A percentile compares a stretch with the other conserved stretches of the same genome.
These are phyloP conservation scores for Jatropha curcas DNA, from an alignment of 345 rosid species.

Conservation along the genomic window DNA sequence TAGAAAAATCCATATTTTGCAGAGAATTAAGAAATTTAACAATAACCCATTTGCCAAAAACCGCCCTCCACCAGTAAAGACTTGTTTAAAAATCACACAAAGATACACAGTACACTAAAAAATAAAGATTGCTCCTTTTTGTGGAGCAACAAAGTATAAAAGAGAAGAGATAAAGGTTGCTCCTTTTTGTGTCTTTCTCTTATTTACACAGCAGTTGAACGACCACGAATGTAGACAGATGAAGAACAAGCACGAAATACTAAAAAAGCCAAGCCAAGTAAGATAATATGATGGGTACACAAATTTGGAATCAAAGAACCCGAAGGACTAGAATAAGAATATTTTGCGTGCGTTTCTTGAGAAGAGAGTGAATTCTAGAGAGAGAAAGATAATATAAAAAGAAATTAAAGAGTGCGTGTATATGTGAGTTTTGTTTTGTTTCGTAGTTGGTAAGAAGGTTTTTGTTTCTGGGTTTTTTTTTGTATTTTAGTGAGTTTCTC, in stretches of 20 bases:
- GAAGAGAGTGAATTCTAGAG: neutral
- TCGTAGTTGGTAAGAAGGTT: slow-evolving; percentile 1
- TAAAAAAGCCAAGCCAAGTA: neutral
- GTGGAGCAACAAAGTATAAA: neutral
- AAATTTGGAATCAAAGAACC: slow-evolving; percentile 7
- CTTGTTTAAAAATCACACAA: slow-evolving; percentile 2
- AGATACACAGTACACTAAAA: slow-evolving; percentile 6
- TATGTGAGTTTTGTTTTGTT: neutral
- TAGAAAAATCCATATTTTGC: slow-evolving; percentile 31
- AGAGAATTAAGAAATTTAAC: slow-evolving; percentile 24
- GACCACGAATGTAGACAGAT: slow-evolving; percentile 25
- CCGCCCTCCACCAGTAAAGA: slow-evolving; percentile 10
- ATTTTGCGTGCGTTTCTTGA: neutral
- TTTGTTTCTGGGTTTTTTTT: neutral
- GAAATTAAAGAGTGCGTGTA: neutral
- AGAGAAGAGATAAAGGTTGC: neutral
- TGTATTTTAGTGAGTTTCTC: neutral
- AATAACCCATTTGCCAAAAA: slow-evolving; percentile 26
- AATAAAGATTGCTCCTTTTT: neutral
- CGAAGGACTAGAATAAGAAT: neutral
- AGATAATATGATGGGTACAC: slow-evolving; percentile 14
- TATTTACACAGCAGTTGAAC: slow-evolving; percentile 41
- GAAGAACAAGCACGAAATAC: slow-evolving; percentile 18
- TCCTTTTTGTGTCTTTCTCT: neutral
- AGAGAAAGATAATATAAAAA: neutral